Evolutionary conservation across 1,284 basidiomycete genomes (phyloP).

Genomic region (Lentinula novae-zelandiae): DNA sequence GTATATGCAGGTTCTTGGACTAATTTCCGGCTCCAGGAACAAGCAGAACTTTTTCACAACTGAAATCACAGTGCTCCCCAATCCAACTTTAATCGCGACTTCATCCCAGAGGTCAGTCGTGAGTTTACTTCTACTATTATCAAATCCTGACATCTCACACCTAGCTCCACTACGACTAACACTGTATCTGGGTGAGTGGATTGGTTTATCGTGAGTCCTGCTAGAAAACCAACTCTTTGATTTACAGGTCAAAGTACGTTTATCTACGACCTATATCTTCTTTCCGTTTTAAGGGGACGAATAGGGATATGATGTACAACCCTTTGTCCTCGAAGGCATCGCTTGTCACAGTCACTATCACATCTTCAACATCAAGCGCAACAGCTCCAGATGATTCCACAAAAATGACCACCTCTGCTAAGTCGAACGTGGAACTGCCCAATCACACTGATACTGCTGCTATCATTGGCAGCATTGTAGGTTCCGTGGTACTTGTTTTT

Average conservation of each 20-base stretch:
- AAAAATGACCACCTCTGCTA: neutral
- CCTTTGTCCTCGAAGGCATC: neutral
- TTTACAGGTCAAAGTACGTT: neutral
- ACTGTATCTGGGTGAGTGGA: neutral
- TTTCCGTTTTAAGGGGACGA: neutral
- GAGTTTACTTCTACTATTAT: neutral
- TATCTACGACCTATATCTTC: neutral
- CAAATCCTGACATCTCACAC: neutral
- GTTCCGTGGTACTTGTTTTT: neutral
- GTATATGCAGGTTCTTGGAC: neutral
- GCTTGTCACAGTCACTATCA: too few species aligned
- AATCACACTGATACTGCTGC: neutral
- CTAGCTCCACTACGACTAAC: neutral
- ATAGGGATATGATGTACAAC: neutral
- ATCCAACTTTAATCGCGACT: neutral
- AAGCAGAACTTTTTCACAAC: neutral
- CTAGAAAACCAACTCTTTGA: too few species aligned
- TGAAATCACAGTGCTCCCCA: neutral
- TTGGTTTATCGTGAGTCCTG: neutral
- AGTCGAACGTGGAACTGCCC: neutral
- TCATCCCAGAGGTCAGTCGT: neutral
- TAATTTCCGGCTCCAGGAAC: neutral
- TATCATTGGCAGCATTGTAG: constrained; percentile 1
- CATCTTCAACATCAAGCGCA: too few species aligned
- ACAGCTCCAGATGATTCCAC: too few species aligned